phyloP scores from a whole-genome alignment of 192 early-diverging fungal genomes.

The Fimicolochytrium jonesii region DNA sequence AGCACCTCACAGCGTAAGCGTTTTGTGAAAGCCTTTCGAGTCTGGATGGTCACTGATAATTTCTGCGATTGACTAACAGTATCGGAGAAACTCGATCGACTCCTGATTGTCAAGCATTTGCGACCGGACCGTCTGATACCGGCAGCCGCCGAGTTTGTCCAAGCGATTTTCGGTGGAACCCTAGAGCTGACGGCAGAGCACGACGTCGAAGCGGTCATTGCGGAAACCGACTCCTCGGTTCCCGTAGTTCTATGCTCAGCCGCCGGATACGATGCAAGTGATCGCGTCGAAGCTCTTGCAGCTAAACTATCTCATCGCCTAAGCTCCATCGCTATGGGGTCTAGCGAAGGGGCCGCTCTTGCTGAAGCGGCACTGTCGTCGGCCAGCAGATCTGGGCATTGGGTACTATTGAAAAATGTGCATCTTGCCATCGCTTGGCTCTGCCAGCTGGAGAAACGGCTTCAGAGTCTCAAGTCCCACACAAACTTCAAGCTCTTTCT shows the following conservation, averaged over 20 bases:
- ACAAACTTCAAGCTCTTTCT: conserved; percentile 88
- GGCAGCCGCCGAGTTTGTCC: conserved; percentile 65
- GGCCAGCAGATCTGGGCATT: conserved; percentile 79
- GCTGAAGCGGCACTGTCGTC: conserved; percentile 86
- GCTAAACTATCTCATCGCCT: conserved; percentile 53
- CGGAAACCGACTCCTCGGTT: conserved; percentile 68
- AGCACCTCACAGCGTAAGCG: too few relatives aligned
- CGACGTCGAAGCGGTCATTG: conserved; percentile 65
- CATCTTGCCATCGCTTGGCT: conserved; percentile 94
- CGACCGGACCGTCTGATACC: conserved; percentile 84
- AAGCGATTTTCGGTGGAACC: conserved; percentile 60
- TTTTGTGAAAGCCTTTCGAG: too few relatives aligned
- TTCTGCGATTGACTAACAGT: too few relatives aligned
- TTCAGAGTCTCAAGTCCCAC: conserved; percentile 82
- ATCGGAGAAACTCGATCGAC: too few relatives aligned
- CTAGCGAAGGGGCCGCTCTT: conserved; percentile 83
- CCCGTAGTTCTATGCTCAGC: conserved; percentile 90
- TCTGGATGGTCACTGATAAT: too few relatives aligned
- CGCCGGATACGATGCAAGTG: conserved; percentile 94
- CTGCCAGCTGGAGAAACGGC: conserved; percentile 88
- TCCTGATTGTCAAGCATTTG: conserved; percentile 79
- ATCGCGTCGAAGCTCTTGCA: conserved; percentile 89
- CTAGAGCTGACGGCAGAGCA: conserved; percentile 57
- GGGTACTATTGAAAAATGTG: conserved; percentile 99
- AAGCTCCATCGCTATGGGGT: conserved; percentile 94